These are phyloP conservation scores for Nissolia schottii DNA, from an alignment of 306 rosid species.

Conservation along the genomic window DNA sequence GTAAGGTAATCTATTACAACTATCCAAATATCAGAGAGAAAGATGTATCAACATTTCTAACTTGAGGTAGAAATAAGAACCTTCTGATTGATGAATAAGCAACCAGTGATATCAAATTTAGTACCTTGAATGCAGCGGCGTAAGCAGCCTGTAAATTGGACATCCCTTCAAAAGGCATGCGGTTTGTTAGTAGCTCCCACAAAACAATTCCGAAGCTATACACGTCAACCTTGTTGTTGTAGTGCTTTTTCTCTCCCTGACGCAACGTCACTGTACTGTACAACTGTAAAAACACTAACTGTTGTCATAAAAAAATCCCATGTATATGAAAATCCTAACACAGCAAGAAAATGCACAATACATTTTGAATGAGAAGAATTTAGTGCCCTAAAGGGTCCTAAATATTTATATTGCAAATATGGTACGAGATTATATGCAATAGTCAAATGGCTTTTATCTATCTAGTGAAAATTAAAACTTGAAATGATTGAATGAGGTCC, in stretches of 20 bases:
- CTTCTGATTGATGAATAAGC: conserved; percentile 7
- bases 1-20: not conserved
- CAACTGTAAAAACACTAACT: conserved; percentile 46
- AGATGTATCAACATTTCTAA: conserved; percentile 8
- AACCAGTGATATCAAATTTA: not conserved
- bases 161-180: conserved; percentile 99
- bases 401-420: not conserved
- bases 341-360: not conserved
- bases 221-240: conserved; percentile 95
- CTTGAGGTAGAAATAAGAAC: not conserved
- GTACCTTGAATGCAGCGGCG: conserved; percentile 98
- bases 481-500: not conserved
- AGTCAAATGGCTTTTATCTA: not conserved
- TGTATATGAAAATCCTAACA: not conserved
- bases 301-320: not conserved
- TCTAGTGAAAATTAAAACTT: not conserved
- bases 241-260: conserved; percentile 98
- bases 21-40: not conserved
- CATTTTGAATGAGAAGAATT: not conserved
- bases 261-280: conserved; percentile 97
- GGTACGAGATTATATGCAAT: not conserved
- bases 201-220: conserved; percentile 97
- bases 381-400: not conserved
- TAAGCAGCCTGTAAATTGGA: conserved; percentile 99
- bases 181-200: conserved; percentile 95